Evolutionary conservation across 2,329 filamentous ascomycete species (phyloP), one percentile per base, ranked within the genome.

Genomic region (Alternaria infectoria): DNA sequence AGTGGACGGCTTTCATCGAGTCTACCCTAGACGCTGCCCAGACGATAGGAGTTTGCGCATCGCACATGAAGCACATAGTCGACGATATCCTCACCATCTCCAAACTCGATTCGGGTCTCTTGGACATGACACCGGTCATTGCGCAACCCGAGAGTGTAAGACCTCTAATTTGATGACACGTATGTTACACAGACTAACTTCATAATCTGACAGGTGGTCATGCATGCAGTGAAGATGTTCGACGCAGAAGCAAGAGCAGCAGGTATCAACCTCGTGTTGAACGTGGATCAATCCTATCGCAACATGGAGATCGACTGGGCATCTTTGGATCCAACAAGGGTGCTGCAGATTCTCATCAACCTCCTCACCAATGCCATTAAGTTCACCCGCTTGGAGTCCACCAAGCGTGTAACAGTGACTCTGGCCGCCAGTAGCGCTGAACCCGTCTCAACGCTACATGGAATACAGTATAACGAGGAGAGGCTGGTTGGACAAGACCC

Each of bases 11-110:
- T n/a, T 66, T 75, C 15, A 36, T 76, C 7, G 70, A 74, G 5
- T 67, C 70, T 11, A 73, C 69, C 0, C 9, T 77, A 11, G 80
- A 81, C 28, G 74, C 78, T 10, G 78, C 77, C 4, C 75, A 83
- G 45, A 83, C 80, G 3, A 83, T 84, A 61, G 79, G 78, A 6
- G 74, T 80, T 17, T 84, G 82, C 62, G 78, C 79, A 3, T 77
- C 80, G 43, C 82, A 84, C 61, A 81, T 83, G 71, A 83, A 82
- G 52, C 71, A 80, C 19, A 83, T 84, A n/a, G 81, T 84, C 2
- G 82, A 84, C 57, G 83, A 84, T 57, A 78, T 83, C 6, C 69
- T 84, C 4, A 83, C 81, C 1, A 74, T 83, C 23, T 82, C 80
- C 1, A 84, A 84, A 54, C 74, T 84, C 6, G 81, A 83, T 61